phyloP scores from a whole-genome alignment of 805 yeast genomes.

The Candida berthetii region DNA sequence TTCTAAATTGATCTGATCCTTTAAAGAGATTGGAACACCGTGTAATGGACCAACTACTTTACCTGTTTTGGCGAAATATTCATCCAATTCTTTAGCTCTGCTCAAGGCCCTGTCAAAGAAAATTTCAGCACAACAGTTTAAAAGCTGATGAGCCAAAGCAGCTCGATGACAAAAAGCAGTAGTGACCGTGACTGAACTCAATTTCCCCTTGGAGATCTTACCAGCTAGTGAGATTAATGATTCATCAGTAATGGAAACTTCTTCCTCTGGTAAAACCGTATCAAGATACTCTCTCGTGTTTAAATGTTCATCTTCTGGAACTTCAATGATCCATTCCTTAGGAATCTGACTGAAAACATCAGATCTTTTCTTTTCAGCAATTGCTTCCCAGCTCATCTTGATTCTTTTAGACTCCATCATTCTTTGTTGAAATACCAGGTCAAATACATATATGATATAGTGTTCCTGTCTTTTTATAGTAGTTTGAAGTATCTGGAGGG shows the following conservation, averaged over 20 bases:
- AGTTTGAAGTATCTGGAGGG: too few relatives aligned
- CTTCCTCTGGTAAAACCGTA: conserved; percentile 6
- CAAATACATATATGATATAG: too few relatives aligned
- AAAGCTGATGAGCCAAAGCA: conserved; percentile 49
- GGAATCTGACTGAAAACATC: conserved; percentile 14
- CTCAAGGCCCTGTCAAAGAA: conserved; percentile 55
- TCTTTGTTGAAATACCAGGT: too few relatives aligned
- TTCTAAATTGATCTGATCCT: conserved; percentile 33
- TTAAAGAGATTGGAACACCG: conserved; percentile 61
- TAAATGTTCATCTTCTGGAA: conserved; percentile 11
- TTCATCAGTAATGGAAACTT: conserved; percentile 10
- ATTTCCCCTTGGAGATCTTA: conserved; percentile 18
- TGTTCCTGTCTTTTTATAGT: too few relatives aligned
- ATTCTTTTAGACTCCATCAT: too few relatives aligned
- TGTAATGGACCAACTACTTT: conserved; percentile 58
- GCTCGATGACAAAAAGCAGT: conserved; percentile 55
- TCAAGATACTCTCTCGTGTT: conserved; percentile 14
- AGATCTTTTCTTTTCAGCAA: conserved; percentile 12
- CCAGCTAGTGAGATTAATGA: conserved; percentile 4
- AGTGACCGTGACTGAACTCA: conserved; percentile 38
- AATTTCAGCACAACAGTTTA: conserved; percentile 25
- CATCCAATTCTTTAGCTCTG: conserved; percentile 51
- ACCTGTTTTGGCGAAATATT: conserved; percentile 38
- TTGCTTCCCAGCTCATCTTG: conserved; percentile 12
- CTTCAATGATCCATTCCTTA: conserved; percentile 16